Base-by-base conservation (phyloP, 768 basidiomycete genomes). In the Xerocomus brunneocitrinus region DNA sequence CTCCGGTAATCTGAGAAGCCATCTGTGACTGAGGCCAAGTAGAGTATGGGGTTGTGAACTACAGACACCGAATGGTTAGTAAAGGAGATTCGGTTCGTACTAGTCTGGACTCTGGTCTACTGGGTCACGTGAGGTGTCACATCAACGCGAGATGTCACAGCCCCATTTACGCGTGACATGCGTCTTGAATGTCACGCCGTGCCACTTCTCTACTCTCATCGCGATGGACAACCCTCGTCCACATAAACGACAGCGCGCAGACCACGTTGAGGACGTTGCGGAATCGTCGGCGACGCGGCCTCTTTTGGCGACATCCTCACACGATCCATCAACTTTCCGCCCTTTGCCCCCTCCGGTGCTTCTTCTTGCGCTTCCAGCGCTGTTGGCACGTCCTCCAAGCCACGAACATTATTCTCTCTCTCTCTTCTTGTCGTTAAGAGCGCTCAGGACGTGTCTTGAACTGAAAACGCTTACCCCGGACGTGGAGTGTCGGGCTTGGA, bases 401-500 rank as follows among this genome's bases (percentile, higher is more conserved):
- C 84, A 88, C 59, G 73, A 65, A 14, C 63, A 73, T 28, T 81
- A 90, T 62, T 58, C 76, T 0, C 70, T 75, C 7, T 82, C 86
- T 0, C 72, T 89, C 1, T 73, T 72, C 24, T 59, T 87, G 5
- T 83, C 87, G 0, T 63, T 82, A 2, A 65, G 74, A 42, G 80
- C 88, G 0, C 62, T 89, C 9, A 69, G 79, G 41, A 77, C 74
- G 58, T 87, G 84, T 64, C 73, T 88, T 12, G 58, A 69, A 0
- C 57, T 82, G 0, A 71, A 73, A 3, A 72, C 75, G 12, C 71
- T 89, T 1, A 77, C 81, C 5, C 75, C 77, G 5, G 77, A 79
- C 47, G 65, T 83, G 8, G 87, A 89, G 60, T 89, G 86, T 62
- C 73, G 82, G 8, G 86, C 86, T 1, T 89, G 84, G 81, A 82